phyloP scores from a whole-genome alignment of 768 basidiomycete species.

The Tylopilus balloui region DNA sequence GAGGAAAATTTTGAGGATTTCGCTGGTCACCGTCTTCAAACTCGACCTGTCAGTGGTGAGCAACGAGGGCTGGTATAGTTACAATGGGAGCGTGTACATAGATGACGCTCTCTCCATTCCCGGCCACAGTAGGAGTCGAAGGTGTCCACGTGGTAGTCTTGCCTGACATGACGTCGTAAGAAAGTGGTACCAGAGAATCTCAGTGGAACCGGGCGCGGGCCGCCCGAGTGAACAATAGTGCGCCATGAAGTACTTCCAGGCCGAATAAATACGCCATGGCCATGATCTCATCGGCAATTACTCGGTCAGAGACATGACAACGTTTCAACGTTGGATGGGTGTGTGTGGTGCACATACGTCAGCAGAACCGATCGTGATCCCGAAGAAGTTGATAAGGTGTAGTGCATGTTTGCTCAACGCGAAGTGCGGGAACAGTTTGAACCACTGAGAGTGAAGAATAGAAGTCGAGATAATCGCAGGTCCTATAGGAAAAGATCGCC shows the following conservation, averaged over 20 bases:
- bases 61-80: not conserved
- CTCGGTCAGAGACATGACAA: not conserved
- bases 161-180: constrained; percentile 9
- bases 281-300: not conserved
- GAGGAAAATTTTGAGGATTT: constrained; percentile 37
- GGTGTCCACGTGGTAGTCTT: constrained; percentile 1
- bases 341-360: too few relatives aligned
- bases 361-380: not conserved
- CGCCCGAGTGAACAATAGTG: not conserved
- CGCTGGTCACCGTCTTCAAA: constrained; percentile 36
- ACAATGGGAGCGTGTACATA: constrained; percentile 5
- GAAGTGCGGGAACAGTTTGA: not conserved
- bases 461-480: not conserved
- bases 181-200: not conserved
- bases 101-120: constrained; percentile 4
- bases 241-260: not conserved
- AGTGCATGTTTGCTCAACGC: not conserved
- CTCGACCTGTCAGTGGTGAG: constrained; percentile 32
- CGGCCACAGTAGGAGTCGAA: not conserved
- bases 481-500: not conserved
- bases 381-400: not conserved
- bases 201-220: not conserved
- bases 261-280: constrained; percentile 16
- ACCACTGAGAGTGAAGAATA: not conserved
- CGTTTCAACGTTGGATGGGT: not conserved